phyloP scores from a whole-genome alignment of 345 rosid genomes.

The Pistacia atlantica region DNA sequence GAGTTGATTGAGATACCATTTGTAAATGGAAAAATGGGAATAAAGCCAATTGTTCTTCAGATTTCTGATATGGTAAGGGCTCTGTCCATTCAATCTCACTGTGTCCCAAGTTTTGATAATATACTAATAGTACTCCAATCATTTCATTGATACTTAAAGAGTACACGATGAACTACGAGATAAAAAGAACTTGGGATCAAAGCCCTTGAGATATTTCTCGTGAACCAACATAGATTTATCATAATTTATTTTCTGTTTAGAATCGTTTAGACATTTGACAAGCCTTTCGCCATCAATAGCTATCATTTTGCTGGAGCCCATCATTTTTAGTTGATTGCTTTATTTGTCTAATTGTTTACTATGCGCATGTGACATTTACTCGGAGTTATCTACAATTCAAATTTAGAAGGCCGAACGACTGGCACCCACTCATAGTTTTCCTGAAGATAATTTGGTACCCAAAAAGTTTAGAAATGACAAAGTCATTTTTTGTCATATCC shows the following conservation, averaged over 20 bases:
- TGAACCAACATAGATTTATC: neutral
- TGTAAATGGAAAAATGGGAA: neutral
- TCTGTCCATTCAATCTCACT: neutral
- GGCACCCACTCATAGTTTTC: no score
- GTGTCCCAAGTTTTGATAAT: neutral
- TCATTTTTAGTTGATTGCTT: neutral
- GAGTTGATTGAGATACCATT: neutral
- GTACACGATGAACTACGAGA: neutral
- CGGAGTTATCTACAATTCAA: neutral
- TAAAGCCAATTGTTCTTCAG: neutral
- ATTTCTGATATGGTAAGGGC: neutral
- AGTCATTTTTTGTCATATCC: no score
- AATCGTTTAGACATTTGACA: neutral
- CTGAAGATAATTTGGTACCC: no score
- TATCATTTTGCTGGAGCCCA: neutral
- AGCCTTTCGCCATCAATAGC: neutral
- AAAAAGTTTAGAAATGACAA: no score
- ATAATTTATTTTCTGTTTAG: neutral
- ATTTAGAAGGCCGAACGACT: no score
- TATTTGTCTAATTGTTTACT: neutral
- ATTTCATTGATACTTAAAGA: no score
- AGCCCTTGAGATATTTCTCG: neutral
- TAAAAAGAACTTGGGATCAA: neutral
- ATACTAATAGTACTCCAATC: neutral
- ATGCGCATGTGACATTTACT: slow-evolving; percentile 3